Evolutionary conservation across 2,329 filamentous ascomycete genomes (phyloP).

Genomic region (Clonostachys rhizophaga): DNA sequence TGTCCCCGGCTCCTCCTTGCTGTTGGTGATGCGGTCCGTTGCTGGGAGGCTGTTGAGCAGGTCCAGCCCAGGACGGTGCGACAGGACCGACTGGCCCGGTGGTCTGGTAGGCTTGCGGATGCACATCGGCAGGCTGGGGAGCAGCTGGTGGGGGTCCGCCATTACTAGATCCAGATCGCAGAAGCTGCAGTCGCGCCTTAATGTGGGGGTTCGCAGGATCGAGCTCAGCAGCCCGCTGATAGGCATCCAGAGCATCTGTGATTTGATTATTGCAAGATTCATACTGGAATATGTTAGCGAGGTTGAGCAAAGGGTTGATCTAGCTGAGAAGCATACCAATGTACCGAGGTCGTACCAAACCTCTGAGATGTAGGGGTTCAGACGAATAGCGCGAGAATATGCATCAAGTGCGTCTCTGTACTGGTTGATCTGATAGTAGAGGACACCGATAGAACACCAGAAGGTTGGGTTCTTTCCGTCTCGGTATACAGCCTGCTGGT

Average conservation of each 20-base stretch:
- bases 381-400: slow-evolving; percentile 90
- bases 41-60: slow-evolving; percentile 50
- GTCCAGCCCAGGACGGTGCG: slow-evolving; percentile 77
- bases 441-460: slow-evolving; percentile 98
- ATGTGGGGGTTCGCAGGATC: slow-evolving; percentile 93
- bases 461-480: slow-evolving; percentile 97
- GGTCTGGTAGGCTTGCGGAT: slow-evolving; percentile 88
- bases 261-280: slow-evolving; percentile 99
- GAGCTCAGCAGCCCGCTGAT: slow-evolving; percentile 88
- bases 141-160: slow-evolving; percentile 69
- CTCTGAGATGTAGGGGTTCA: slow-evolving; percentile 98
- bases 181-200: slow-evolving; percentile 85
- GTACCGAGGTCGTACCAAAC: slow-evolving; percentile 99
- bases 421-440: slow-evolving; percentile 99
- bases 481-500: slow-evolving; percentile 97
- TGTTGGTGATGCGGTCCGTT: slow-evolving; percentile 49
- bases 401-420: slow-evolving; percentile 97
- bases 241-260: slow-evolving; percentile 90
- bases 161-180: slow-evolving; percentile 75
- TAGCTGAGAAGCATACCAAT: slow-evolving; percentile 57
- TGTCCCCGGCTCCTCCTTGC: slow-evolving; percentile 33
- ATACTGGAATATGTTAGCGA: slow-evolving; percentile 56
- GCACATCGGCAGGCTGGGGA: slow-evolving; percentile 92
- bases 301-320: background rate
- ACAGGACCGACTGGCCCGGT: slow-evolving; percentile 72